Evolutionary conservation across 2,329 filamentous ascomycete genomes (phyloP).

Genomic region (Penicillium sp.): DNA sequence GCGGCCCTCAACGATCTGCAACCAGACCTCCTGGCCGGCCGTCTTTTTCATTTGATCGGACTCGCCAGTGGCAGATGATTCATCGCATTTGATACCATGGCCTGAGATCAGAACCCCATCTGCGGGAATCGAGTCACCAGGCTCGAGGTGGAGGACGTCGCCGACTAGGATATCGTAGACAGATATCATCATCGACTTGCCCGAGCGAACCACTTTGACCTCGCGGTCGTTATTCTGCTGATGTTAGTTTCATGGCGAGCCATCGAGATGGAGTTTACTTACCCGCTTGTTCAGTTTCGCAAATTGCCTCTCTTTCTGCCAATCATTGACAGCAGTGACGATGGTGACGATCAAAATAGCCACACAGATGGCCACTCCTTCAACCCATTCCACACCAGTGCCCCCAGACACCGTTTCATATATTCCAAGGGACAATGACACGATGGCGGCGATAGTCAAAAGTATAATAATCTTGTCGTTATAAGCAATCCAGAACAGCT

Average conservation of each 20-base stretch:
- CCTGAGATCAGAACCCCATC: slow-evolving; percentile 69
- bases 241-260: slow-evolving; percentile 16
- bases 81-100: slow-evolving; percentile 67
- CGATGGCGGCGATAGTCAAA: slow-evolving; percentile 64
- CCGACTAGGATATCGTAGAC: slow-evolving; percentile 68
- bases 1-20: slow-evolving; percentile 53
- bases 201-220: slow-evolving; percentile 66
- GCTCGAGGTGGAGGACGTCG: slow-evolving; percentile 66
- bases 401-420: slow-evolving; percentile 61
- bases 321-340: slow-evolving; percentile 64
- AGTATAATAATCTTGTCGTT: slow-evolving; percentile 73
- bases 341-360: slow-evolving; percentile 64
- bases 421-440: slow-evolving; percentile 67
- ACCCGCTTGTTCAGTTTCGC: slow-evolving; percentile 57
- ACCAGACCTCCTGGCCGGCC: slow-evolving; percentile 58
- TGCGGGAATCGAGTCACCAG: slow-evolving; percentile 68
- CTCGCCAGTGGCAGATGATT: slow-evolving; percentile 71
- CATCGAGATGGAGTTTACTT: slow-evolving; percentile 9
- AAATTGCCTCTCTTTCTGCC: slow-evolving; percentile 67
- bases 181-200: slow-evolving; percentile 62
- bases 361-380: slow-evolving; percentile 65
- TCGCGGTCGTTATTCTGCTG: slow-evolving; percentile 61
- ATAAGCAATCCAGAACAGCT: slow-evolving; percentile 66
- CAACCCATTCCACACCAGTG: slow-evolving; percentile 61
- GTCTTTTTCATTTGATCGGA: slow-evolving; percentile 71